Evolutionary conservation across 2,329 filamentous ascomycete species (phyloP).

Genomic region (Aspergillus uvarum): DNA sequence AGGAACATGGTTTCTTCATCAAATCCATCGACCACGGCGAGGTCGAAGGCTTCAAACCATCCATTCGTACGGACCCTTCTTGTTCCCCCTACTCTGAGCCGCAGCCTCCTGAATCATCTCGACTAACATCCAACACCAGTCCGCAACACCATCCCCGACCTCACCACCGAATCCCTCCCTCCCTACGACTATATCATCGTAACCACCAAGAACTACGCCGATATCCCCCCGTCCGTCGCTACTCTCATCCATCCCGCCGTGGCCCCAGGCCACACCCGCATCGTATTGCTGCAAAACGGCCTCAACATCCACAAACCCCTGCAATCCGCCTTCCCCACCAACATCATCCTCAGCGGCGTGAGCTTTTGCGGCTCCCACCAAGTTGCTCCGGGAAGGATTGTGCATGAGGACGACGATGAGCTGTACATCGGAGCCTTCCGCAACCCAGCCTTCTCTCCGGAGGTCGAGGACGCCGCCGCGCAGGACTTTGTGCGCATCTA

Average conservation of each 20-base stretch:
- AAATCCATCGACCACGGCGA: conserved; percentile 56
- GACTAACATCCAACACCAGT: conserved; percentile 34
- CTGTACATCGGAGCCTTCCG: conserved; percentile 53
- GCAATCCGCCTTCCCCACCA: conserved; percentile 51
- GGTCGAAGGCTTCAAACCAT: conserved; percentile 47
- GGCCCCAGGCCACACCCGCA: conserved; percentile 51
- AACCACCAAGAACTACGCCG: conserved; percentile 60
- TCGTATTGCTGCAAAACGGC: conserved; percentile 62
- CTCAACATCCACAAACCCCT: conserved; percentile 62
- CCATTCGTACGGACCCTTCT: conserved; percentile 27
- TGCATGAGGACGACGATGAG: conserved; percentile 54
- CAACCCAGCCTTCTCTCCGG: conserved; percentile 13
- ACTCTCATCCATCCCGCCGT: conserved; percentile 55
- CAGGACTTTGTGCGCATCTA: conserved; percentile 51
- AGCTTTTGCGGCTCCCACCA: conserved; percentile 55
- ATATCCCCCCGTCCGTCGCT: conserved; percentile 50
- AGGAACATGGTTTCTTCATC: conserved; percentile 54
- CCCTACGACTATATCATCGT: conserved; percentile 58
- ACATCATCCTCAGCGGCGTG: conserved; percentile 54
- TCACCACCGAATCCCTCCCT: conserved; percentile 21
- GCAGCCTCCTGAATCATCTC: background rate
- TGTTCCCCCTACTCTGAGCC: background rate
- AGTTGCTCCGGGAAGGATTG: conserved; percentile 45
- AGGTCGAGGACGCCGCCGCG: conserved; percentile 31
- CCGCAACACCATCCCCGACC: conserved; percentile 50